Evolutionary conservation across 2,329 filamentous ascomycete genomes (phyloP).

Genomic region (Fragosphaeria purpurea): DNA sequence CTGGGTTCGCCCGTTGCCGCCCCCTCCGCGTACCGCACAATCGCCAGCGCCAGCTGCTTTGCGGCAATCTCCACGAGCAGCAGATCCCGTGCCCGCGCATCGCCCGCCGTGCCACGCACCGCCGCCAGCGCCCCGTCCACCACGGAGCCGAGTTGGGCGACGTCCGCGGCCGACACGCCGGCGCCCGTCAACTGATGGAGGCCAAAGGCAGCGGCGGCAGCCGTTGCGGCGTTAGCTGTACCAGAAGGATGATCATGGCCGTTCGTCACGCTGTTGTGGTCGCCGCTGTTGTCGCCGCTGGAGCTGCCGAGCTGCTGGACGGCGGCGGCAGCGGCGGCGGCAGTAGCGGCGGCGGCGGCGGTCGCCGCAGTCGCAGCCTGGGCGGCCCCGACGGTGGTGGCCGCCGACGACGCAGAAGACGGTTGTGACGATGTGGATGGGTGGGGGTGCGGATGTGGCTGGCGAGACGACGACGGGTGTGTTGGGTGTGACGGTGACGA

Average conservation of each 20-base stretch:
- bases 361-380: too few species aligned
- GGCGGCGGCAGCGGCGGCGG: constrained; percentile 9
- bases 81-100: constrained; percentile 35
- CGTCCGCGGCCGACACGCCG: not conserved
- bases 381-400: too few species aligned
- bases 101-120: constrained; percentile 26
- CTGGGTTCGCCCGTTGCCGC: not conserved
- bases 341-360: constrained; percentile 3
- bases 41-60: constrained; percentile 42
- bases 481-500: too few species aligned
- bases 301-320: constrained; percentile 10
- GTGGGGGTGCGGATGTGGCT: too few species aligned
- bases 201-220: constrained; percentile 10
- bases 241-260: too few species aligned
- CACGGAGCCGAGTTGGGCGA: constrained; percentile 29
- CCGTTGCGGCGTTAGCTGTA: not conserved
- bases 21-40: constrained; percentile 36
- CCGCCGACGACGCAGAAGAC: too few species aligned
- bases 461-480: too few species aligned
- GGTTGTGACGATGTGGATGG: too few species aligned
- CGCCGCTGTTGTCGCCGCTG: too few species aligned
- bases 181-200: constrained; percentile 6
- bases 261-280: too few species aligned
- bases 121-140: constrained; percentile 37
- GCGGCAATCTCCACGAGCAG: constrained; percentile 44